A percentile compares a stretch with the other conserved stretches of the same genome.
phyloP scores from a whole-genome alignment of 257 asterid genomes.

The Fraxinus excelsior region DNA sequence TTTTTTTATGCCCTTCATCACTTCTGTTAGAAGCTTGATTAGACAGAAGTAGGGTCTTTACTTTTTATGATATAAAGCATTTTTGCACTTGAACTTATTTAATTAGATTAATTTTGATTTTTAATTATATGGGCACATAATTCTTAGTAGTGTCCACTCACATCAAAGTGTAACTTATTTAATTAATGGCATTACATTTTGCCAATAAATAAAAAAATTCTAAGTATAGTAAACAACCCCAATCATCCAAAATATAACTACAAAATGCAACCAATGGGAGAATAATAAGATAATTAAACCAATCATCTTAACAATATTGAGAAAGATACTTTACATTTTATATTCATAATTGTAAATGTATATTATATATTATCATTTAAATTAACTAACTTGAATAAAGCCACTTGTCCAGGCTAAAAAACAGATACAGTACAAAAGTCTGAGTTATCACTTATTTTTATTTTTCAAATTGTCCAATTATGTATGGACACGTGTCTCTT shows the following conservation, averaged over 20 bases:
- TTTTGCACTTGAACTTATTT: slow-evolving; percentile 22
- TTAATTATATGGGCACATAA: background rate
- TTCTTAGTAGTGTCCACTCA: slow-evolving; percentile 24
- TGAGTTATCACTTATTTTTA: too few relatives aligned
- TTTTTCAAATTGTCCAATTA: too few relatives aligned
- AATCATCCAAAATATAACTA: background rate
- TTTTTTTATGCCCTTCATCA: background rate
- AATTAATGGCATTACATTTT: slow-evolving; percentile 15
- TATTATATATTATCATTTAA: background rate
- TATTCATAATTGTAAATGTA: background rate
- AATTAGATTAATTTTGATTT: slow-evolving; percentile 21
- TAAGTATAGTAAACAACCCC: slow-evolving; percentile 23
- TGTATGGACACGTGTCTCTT: too few relatives aligned
- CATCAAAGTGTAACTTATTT: slow-evolving; percentile 19
- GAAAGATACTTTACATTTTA: background rate
- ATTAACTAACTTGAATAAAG: too few relatives aligned
- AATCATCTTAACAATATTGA: slow-evolving; percentile 16
- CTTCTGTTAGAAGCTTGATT: slow-evolving; percentile 36
- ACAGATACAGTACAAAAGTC: too few relatives aligned
- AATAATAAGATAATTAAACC: slow-evolving; percentile 20
- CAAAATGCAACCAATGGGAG: slow-evolving; percentile 9
- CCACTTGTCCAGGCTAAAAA: too few relatives aligned
- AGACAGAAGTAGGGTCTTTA: slow-evolving; percentile 50
- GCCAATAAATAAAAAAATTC: slow-evolving; percentile 26
- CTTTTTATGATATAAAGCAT: slow-evolving; percentile 41